Percentiles rank a stretch among this genome's conserved stretches.
These are phyloP conservation scores for Baorangia bicolor DNA, from an alignment of 768 basidiomycete species.

Conservation along the genomic window DNA sequence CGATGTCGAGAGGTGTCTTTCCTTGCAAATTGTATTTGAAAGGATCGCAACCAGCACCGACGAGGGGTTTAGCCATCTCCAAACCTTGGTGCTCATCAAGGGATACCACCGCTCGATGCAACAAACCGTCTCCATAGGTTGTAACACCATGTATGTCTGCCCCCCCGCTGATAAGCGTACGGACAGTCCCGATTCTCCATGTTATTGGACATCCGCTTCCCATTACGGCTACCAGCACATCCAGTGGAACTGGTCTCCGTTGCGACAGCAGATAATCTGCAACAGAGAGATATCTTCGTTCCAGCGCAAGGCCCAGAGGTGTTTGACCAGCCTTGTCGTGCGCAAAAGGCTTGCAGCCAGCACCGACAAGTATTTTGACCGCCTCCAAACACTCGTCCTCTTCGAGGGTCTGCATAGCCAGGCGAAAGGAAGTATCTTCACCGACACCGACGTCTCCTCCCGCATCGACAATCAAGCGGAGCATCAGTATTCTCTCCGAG, in stretches of 20 bases:
- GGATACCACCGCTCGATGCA: neutral
- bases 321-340: neutral
- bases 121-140: neutral
- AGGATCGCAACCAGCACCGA: slow-evolving; percentile 8
- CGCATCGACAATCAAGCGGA: neutral
- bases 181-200: neutral
- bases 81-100: neutral
- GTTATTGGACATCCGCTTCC: neutral
- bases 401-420: neutral
- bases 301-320: neutral
- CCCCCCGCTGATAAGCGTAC: neutral
- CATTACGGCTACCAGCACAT: neutral
- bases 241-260: neutral
- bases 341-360: neutral
- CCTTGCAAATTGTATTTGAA: neutral
- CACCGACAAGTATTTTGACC: neutral
- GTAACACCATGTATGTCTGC: neutral
- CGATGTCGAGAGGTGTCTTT: slow-evolving; percentile 6
- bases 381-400: neutral
- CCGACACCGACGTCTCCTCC: neutral
- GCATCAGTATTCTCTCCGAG: neutral
- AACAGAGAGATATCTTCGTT: neutral
- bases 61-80: neutral
- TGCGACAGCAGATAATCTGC: neutral
- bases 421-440: neutral